Conservation (phyloP, 371 early-diverging fungal genomes). For the Dichotomocladium elegans region DNA sequence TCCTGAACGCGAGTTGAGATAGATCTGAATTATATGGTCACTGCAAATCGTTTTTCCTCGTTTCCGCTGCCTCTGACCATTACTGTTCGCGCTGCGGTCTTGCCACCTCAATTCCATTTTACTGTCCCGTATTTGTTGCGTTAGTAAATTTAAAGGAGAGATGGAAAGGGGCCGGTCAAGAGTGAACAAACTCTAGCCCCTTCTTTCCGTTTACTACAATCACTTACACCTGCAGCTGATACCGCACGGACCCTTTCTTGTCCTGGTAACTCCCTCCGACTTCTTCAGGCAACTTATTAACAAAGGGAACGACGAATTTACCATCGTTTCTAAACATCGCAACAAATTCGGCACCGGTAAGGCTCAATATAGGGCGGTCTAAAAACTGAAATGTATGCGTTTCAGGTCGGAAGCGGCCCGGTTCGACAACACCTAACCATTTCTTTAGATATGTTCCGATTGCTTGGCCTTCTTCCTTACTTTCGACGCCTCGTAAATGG, state of each 20-base stretch:
- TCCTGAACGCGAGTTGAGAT: constrained; percentile 12
- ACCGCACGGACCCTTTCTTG: constrained; percentile 24
- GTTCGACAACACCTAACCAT: not conserved
- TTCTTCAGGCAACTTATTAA: constrained; percentile 10
- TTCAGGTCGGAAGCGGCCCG: not conserved
- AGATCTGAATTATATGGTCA: constrained; percentile 1
- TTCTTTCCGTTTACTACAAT: too few species aligned
- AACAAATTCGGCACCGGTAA: not conserved
- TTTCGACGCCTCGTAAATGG: constrained; percentile 15
- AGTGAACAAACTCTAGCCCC: too few species aligned
- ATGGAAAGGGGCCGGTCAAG: too few species aligned
- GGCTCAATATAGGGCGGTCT: constrained; percentile 2
- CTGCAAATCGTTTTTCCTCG: not conserved
- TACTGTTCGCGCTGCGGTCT: not conserved
- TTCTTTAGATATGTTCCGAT: not conserved
- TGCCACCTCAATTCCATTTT: not conserved
- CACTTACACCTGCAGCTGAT: constrained; percentile 22
- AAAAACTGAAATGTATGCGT: constrained; percentile 15
- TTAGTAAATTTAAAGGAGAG: not conserved
- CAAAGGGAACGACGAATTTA: constrained; percentile 11
- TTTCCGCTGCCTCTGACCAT: not conserved
- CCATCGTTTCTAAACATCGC: not conserved
- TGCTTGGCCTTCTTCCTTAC: constrained; percentile 6
- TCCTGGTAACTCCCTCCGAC: constrained; percentile 20
- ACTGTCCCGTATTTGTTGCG: not conserved